Evolutionary conservation across 2,329 filamentous ascomycete species (phyloP), one percentile per base, ranked within the genome.

Genomic region (Sphaceloma murrayae): DNA sequence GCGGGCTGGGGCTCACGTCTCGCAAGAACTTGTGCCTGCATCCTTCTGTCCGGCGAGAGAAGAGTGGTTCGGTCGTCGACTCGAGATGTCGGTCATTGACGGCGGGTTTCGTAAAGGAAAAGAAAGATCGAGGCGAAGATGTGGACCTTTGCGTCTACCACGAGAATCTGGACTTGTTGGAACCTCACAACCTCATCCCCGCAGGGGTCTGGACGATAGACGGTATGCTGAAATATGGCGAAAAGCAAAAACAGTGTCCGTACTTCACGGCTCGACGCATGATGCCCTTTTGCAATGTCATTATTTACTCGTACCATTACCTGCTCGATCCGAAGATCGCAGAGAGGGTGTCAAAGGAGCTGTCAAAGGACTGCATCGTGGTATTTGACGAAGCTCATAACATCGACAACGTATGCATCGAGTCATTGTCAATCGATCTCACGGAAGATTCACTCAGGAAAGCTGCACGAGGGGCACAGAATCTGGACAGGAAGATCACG

Each of bases 231-330:
- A 78, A 75, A 51, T 96, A 98, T 56, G 89, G 93, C 43, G 89
- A 98, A 63, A 74, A 94, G 56, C 80, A 95, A 51, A 95, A 95
- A 60, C 91, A 96, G 62, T 98, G 91, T 55, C 91, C 91, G 0
- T 98, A 98, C 61, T 98, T 98, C 56, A 95, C 89, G 10, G 85
- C 86, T 10, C 75, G 91, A 47, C 79, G 91, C 51, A 98, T 98
- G 91, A 96, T 98, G 89, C 82, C 91, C 56, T 96, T 88, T 59
- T 98, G 91, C 73, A 96, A 98, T 61, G 87, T 98, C 58, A 95
- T 98, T 58, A 98, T 98, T 53, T 98, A 98, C 67, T 98, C 91
- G 0, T 98, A 98, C 59, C 91, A 98, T 63, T 98, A 98, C 58
- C 76, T 98, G 2, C 76, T 98, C 11, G 93, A 98, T 56, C 91